Base-by-base conservation (phyloP, 202 grass and related monocot species). In the Panicum hallii region DNA sequence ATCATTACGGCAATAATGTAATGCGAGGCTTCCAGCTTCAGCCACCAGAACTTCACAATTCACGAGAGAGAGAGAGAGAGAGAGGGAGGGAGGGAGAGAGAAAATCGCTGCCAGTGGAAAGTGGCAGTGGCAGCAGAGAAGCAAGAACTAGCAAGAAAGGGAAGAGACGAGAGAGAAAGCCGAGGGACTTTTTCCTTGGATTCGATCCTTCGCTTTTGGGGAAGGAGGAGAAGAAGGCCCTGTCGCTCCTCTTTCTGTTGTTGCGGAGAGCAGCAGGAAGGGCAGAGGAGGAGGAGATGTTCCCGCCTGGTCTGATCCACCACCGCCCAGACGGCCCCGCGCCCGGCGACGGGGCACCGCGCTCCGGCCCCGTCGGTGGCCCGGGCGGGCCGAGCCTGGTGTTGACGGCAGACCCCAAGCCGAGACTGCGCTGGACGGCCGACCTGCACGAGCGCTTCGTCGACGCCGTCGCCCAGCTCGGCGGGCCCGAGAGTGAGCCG, bases 381-480 rank as follows among this genome's bases (percentile, higher is more conserved):
- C 5, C 61, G 17, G 69, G 86, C 64, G 88, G 91, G 40, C 94
- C 94, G 47, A 97, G 92, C 83, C 91, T 97, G 8, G 91, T 97
- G 79, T 90, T 97, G n/a, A 97, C 92, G n/a, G 94, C 92, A 16
- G 94, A 97, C 88, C 94, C 94, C 49, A 97, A 97, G 88, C 94
- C 94, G n/a, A 75, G 94, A 0, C 92, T 97, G 30, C 90, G 94
- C 6, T 97, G 94, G 94, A 97, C 90, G 9, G 90, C 88, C 45
- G 94, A 97, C 86, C 90, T 97, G 66, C 94, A 97, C 50, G 94
- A 97, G 85, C 94, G 94, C 80, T 97, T 97, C 85, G 92, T 97
- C 77, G 92, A 97, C 83, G 94, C 94, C 63, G 92, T 97, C 63
- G 91, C 94, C 42, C 94, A 97, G 94, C 94, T 97, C 48, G 94